Evolutionary conservation across 2,329 filamentous ascomycete species (phyloP), one percentile per base, ranked within the genome.

Genomic region (Xylariaceae sp.): DNA sequence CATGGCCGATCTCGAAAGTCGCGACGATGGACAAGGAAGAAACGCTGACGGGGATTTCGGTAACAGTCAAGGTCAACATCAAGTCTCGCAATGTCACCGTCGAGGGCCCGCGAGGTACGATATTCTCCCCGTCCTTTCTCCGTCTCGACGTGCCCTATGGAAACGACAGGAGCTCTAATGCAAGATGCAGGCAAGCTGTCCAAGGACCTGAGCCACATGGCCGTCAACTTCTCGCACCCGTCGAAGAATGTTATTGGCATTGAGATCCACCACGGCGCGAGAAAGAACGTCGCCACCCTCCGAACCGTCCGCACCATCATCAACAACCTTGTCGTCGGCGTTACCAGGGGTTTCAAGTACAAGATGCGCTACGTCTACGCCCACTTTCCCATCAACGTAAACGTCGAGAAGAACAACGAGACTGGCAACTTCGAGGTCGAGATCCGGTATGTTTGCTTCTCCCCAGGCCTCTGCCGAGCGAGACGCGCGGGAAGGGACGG

Each of bases 281-380:
- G 92, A 73, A 98, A 98, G 83, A 90, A 87, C 67, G 84, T 98
- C 63, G 92, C 92, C 61, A 86, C 90, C 55, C 88, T 98, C 69
- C 88, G 92, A 60, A 98, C 92, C 60, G 92, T 98, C 73, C 87
- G 88, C 63, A 90, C 90, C 51, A 70, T 96, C 70, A 94, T 98
- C 78, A 86, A 93, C 80, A 98, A 98, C 83, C 67, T 98, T 72
- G 85, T 98, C 69, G 81, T 89, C 59, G 92, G 92, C 68, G 92
- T 98, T 53, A 98, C 92, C 67, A 94, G 90, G 77, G 92, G 92
- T 56, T 98, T 83, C 86, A 93, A 93, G 77, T 98, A 98, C 84
- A 98, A 98, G 86, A 96, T 98, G 90, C 87, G 93, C 62, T 98
- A 98, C 76, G 92, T 98, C 70, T 98, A 98, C 69, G 92, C 92